phyloP scores from a whole-genome alignment of 176 grass and related monocot genomes.

The Thinopyrum elongatum region DNA sequence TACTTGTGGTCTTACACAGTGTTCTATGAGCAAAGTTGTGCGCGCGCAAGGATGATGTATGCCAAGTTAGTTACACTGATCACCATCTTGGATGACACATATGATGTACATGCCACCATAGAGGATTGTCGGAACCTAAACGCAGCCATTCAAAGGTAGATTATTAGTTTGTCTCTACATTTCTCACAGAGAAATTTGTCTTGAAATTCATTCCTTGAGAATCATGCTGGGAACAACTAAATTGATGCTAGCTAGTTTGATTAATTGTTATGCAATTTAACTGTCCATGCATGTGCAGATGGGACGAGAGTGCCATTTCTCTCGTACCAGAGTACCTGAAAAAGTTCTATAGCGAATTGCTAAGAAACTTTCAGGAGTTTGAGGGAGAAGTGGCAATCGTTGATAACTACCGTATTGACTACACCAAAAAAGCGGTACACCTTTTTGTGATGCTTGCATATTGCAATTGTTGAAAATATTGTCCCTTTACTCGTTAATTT shows the following conservation, averaged over 20 bases:
- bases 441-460: neutral
- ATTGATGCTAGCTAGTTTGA: neutral
- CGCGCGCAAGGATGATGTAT: neutral
- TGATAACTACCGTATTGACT: neutral
- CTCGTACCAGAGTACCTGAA: no score
- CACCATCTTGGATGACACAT: constrained; percentile 17
- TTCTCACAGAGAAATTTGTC: no score
- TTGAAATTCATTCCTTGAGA: no score
- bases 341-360: neutral
- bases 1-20: constrained; percentile 17
- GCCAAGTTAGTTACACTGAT: no score
- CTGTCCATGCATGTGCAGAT: neutral
- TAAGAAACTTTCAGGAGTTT: neutral
- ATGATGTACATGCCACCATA: no score
- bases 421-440: neutral
- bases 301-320: constrained; percentile 4
- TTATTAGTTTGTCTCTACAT: no score
- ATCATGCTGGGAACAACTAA: no score
- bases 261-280: no score
- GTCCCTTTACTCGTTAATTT: no score
- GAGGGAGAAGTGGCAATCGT: neutral
- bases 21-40: neutral
- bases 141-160: constrained; percentile 31
- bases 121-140: neutral
- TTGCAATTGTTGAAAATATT: no score